phyloP scores from a whole-genome alignment of 768 basidiomycete species.

The Infundibulicybe gibba region DNA sequence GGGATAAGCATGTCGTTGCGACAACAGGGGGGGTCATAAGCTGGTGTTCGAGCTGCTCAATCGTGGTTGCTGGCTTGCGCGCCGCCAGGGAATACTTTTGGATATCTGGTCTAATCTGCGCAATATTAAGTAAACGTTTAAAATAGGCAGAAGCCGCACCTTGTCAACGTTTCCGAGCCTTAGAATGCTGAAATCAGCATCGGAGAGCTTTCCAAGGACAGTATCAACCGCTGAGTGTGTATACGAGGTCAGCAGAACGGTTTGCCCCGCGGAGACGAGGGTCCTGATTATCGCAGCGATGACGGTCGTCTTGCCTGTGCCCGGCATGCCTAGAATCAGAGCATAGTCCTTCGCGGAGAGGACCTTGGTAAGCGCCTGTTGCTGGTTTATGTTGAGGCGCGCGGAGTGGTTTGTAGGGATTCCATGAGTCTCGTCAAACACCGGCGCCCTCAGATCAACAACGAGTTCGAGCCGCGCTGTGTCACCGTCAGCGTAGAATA shows the following conservation, averaged over 20 bases:
- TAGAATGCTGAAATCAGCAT: conserved; percentile 67
- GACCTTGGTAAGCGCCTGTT: conserved; percentile 66
- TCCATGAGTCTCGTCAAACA: conserved; percentile 40
- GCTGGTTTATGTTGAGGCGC: conserved; percentile 70
- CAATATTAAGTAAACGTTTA: background rate
- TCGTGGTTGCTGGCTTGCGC: conserved; percentile 50
- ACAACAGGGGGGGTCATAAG: conserved; percentile 90
- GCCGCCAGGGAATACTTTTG: conserved; percentile 66
- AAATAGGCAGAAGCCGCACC: conserved; percentile 35
- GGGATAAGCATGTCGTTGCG: conserved; percentile 90
- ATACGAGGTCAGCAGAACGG: conserved; percentile 85
- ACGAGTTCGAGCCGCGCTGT: conserved; percentile 63
- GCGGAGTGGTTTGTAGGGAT: conserved; percentile 24
- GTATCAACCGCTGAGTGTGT: conserved; percentile 99
- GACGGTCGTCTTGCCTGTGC: conserved; percentile 96
- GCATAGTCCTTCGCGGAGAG: conserved; percentile 86
- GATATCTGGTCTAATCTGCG: conserved; percentile 80
- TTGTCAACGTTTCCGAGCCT: conserved; percentile 91
- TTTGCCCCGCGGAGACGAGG: conserved; percentile 79
- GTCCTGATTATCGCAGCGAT: conserved; percentile 84
- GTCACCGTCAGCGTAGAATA: conserved; percentile 84
- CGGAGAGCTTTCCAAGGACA: conserved; percentile 80
- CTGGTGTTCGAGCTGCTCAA: conserved; percentile 82
- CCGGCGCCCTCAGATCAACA: conserved; percentile 75
- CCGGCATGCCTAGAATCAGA: conserved; percentile 94